Percentiles rank a stretch among this genome's conserved stretches.
phyloP scores from a whole-genome alignment of 176 grass and related monocot genomes.

The Eleusine indica region DNA sequence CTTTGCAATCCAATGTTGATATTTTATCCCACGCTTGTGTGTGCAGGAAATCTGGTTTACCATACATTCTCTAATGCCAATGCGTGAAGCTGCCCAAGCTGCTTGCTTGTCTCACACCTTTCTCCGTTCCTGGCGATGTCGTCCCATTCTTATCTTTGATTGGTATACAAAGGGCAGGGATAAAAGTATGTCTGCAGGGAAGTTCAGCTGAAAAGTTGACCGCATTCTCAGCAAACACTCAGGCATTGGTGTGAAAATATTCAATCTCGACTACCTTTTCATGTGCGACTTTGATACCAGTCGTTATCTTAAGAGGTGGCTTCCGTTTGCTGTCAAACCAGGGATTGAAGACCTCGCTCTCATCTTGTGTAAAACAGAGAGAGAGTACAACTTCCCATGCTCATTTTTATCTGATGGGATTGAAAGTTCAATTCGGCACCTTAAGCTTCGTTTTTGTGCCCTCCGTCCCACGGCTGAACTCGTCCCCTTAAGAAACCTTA shows the following conservation, averaged over 20 bases:
- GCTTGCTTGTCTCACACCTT: conserved; percentile 12
- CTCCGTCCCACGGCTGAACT: background rate
- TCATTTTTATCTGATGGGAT: background rate
- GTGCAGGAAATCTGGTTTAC: background rate
- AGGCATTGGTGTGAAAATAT: background rate
- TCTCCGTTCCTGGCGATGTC: background rate
- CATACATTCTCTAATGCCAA: conserved; percentile 24
- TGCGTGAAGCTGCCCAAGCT: conserved; percentile 5
- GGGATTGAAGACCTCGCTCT: background rate
- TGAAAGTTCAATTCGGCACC: background rate
- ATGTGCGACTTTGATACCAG: too few relatives aligned
- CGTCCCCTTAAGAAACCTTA: background rate
- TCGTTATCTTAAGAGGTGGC: background rate
- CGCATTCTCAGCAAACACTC: conserved; percentile 1
- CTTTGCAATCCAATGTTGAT: background rate
- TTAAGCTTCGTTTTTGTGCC: background rate
- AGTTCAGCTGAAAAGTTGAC: background rate
- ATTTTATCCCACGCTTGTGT: background rate
- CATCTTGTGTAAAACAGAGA: background rate
- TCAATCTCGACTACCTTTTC: too few relatives aligned
- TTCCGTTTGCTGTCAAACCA: background rate
- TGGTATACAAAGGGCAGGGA: background rate
- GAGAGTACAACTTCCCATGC: background rate
- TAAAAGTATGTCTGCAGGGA: background rate
- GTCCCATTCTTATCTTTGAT: background rate